Conservation (phyloP, 805 yeast species). For the Candida hungchunana region DNA sequence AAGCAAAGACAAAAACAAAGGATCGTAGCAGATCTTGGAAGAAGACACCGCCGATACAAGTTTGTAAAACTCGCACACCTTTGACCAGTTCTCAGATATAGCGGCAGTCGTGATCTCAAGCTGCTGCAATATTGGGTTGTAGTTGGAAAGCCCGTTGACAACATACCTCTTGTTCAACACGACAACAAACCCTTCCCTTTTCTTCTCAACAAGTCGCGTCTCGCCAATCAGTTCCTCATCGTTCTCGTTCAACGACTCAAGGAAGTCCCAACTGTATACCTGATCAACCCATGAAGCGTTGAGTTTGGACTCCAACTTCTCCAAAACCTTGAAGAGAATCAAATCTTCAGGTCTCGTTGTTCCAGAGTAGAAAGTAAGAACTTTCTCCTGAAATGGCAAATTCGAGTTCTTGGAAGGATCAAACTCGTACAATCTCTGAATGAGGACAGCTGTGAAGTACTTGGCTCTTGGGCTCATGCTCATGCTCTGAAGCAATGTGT, state of each 20-base stretch:
- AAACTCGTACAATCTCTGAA: slow-evolving; percentile 46
- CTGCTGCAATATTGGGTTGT: slow-evolving; percentile 25
- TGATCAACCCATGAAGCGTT: slow-evolving; percentile 61
- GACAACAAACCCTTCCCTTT: slow-evolving; percentile 45
- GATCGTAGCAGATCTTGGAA: slow-evolving; percentile 47
- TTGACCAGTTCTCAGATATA: slow-evolving; percentile 23
- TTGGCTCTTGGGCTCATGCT: slow-evolving; percentile 26
- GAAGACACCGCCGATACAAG: slow-evolving; percentile 17
- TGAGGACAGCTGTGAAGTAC: slow-evolving; percentile 41
- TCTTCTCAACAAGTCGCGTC: slow-evolving; percentile 42
- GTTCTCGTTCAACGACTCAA: slow-evolving; percentile 33
- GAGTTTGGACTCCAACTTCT: slow-evolving; percentile 49
- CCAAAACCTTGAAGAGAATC: slow-evolving; percentile 52
- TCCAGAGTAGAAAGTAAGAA: slow-evolving; percentile 60
- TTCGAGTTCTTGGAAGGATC: slow-evolving; percentile 46
- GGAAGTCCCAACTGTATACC: slow-evolving; percentile 64
- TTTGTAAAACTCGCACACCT: slow-evolving; percentile 29
- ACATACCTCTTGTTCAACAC: slow-evolving; percentile 47
- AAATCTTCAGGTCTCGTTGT: slow-evolving; percentile 57
- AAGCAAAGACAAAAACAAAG: slow-evolving; percentile 62
- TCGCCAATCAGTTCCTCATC: slow-evolving; percentile 46
- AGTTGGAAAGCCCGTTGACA: slow-evolving; percentile 41
- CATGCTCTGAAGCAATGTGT: slow-evolving; percentile 30
- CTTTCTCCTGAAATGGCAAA: slow-evolving; percentile 40
- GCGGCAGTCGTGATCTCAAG: slow-evolving; percentile 26